phyloP scores from a whole-genome alignment of 192 early-diverging fungal genomes.

The Phlyctochytrium arcticum region DNA sequence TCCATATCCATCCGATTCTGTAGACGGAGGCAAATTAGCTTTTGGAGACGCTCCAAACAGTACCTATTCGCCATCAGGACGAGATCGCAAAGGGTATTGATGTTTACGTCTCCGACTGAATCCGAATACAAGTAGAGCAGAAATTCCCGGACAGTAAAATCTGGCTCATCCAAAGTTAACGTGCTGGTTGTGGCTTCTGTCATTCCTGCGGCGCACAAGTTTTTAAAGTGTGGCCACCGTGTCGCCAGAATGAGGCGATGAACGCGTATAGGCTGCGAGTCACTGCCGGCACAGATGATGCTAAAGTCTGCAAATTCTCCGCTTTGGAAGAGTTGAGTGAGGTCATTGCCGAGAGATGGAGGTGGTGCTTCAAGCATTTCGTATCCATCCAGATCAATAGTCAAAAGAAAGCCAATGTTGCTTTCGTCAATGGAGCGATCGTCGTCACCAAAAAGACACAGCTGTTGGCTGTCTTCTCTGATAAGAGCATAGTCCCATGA shows the following conservation, averaged over 20 bases:
- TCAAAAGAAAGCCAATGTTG: slow-evolving; percentile 49
- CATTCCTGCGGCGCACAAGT: slow-evolving; percentile 53
- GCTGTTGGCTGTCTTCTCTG: not conserved
- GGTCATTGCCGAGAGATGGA: slow-evolving; percentile 23
- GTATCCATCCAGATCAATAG: slow-evolving; percentile 54
- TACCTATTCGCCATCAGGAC: slow-evolving; percentile 61
- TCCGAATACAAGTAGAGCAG: slow-evolving; percentile 59
- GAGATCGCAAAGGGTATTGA: slow-evolving; percentile 46
- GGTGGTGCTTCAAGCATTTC: slow-evolving; percentile 52
- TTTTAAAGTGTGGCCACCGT: slow-evolving; percentile 61
- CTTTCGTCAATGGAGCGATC: slow-evolving; percentile 55
- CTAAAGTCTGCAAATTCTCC: slow-evolving; percentile 48
- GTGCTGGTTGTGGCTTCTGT: slow-evolving; percentile 42
- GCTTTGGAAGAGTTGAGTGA: slow-evolving; percentile 40
- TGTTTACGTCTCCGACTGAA: slow-evolving; percentile 36
- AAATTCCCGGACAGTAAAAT: slow-evolving; percentile 47
- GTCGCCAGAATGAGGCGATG: slow-evolving; percentile 58
- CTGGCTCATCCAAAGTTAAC: slow-evolving; percentile 50
- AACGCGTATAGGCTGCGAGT: slow-evolving; percentile 43
- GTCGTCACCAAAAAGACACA: slow-evolving; percentile 49
- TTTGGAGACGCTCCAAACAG: slow-evolving; percentile 46
- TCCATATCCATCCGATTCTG: slow-evolving; percentile 48
- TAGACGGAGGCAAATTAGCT: slow-evolving; percentile 44
- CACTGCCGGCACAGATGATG: slow-evolving; percentile 36
- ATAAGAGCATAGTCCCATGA: slow-evolving; percentile 63